These are phyloP conservation scores for Wickerhamiella azyma DNA, from an alignment of 805 yeast species.

Conservation along the genomic window DNA sequence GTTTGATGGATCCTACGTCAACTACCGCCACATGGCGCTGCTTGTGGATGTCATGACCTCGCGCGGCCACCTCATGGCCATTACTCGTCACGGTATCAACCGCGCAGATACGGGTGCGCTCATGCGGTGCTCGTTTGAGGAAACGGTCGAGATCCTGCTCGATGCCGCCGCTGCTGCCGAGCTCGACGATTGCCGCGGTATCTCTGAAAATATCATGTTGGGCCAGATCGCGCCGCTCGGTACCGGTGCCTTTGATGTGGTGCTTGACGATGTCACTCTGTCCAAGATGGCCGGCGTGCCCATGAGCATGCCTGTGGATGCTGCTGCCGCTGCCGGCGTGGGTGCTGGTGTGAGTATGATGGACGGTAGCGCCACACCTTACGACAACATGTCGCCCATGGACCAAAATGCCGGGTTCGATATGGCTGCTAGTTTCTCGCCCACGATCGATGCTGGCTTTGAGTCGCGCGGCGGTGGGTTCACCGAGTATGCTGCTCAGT, in stretches of 20 bases:
- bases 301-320: conserved; percentile 26
- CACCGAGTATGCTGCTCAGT: conserved; percentile 55
- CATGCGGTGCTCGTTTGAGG: conserved; percentile 99
- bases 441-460: conserved; percentile 75
- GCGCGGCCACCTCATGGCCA: conserved; percentile 95
- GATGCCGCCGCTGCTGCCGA: conserved; percentile 99
- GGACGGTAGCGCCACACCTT: conserved; percentile 91
- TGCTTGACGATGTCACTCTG: conserved; percentile 81
- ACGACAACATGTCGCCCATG: conserved; percentile 50
- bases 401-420: conserved; percentile 31
- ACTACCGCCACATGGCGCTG: conserved; percentile 95
- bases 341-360: conserved; percentile 24
- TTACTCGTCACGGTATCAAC: conserved; percentile 98
- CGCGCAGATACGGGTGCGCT: conserved; percentile 97
- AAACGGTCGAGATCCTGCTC: conserved; percentile 90
- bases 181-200: conserved; percentile 95
- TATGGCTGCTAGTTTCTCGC: conserved; percentile 68
- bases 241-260: conserved; percentile 93
- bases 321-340: not conserved
- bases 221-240: conserved; percentile 99
- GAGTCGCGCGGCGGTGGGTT: conserved; percentile 62
- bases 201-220: conserved; percentile 90
- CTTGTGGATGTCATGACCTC: conserved; percentile 98
- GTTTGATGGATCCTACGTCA: conserved; percentile 98
- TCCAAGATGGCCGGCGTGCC: conserved; percentile 37